Evolutionary conservation across 192 early-diverging fungal species (phyloP), one percentile per base, ranked within the genome.

Genomic region (Pilobolus umbonatus): DNA sequence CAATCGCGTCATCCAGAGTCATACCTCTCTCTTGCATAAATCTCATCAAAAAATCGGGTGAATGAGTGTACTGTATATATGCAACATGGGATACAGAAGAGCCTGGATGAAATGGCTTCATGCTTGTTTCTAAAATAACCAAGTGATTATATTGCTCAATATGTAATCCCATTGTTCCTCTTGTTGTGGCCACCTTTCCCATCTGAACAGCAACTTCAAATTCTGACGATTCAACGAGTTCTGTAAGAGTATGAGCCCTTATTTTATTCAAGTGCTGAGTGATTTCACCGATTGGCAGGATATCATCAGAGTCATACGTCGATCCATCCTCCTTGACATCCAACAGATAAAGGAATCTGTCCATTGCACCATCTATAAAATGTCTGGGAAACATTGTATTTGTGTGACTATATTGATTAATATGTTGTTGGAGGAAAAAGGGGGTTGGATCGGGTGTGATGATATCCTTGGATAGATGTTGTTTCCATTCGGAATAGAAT

Each of bases 81-180:
- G 71, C 68, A 0, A 66, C 73, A 48, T 74, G 73, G n/a, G 69
- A 71, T 22, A 74, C 46, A 6, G 69, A 71, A 21, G 73, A 74
- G 1, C 73, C 73, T 0, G 38, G 42, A 9, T 62, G 57, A 58
- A 67, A 74, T 15, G 73, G 68, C 14, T 11, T 26, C 28, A 74
- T 52, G 10, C 55, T 30, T 4, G 68, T 74, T 19, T 74, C 73
- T 7, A 74, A 24, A 9, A 74, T n/a, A 14, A 71, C n/a, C 0
- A 46, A 10, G 4, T 71, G 31, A 12, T 57, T 12, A 5, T 44
- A 26, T 21, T 22, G 19, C 15, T 34, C 51, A 19, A 14, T 15
- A 11, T 30, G 32, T 19, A 49, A n/a, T 2, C 32, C 21, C 4
- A 43, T 17, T 5, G 29, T 15, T 24, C 35, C 31, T 14, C 39